A percentile compares a stretch with the other conserved stretches of the same genome.
These are phyloP conservation scores for Cercospora citrullina DNA, from an alignment of 2,329 filamentous ascomycete genomes.

Conservation along the genomic window DNA sequence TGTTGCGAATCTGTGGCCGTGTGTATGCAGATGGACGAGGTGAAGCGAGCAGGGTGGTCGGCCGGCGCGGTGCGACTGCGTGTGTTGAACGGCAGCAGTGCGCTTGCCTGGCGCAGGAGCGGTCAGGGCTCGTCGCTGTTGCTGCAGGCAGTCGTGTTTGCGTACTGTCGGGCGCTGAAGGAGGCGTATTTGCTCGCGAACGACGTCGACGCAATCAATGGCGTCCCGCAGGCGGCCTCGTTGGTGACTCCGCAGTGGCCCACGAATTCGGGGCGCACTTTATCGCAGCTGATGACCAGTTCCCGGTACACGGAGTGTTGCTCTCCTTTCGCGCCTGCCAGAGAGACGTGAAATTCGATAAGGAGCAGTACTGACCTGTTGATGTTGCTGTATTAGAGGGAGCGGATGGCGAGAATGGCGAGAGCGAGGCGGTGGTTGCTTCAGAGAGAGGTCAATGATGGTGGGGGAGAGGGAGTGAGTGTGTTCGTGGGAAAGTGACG, in stretches of 20 bases:
- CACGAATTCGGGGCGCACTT: conserved; percentile 2
- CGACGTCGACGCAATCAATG: not conserved
- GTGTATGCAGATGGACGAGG: not conserved
- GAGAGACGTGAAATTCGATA: not conserved
- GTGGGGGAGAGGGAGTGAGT: conserved; percentile 1
- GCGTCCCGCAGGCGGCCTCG: not conserved
- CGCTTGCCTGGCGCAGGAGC: conserved; percentile 8
- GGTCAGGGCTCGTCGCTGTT: conserved; percentile 5
- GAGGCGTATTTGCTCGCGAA: not conserved
- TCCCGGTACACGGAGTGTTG: not conserved
- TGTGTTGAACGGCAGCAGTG: not conserved
- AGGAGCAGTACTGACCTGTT: conserved; percentile 2
- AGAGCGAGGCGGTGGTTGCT: not conserved
- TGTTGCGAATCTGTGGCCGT: not conserved
- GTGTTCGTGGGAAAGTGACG: conserved; percentile 6
- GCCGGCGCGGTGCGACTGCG: not conserved
- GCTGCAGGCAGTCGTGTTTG: not conserved
- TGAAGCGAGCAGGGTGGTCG: not conserved
- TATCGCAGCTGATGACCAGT: not conserved
- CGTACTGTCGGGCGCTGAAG: not conserved
- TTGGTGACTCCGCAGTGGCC: conserved; percentile 1
- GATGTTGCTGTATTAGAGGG: not conserved
- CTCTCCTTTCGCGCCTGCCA: conserved; percentile 1
- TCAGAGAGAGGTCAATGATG: conserved; percentile 1
- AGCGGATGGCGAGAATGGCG: not conserved